These are phyloP conservation scores for Prunus persica DNA, from an alignment of 306 rosid species.

Conservation along the genomic window Prunus_persica_NCBIv2 NC_034012.1:7584001-7584500, in stretches of 20 bases:
- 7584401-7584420: conserved; percentile 98
- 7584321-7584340: conserved; percentile 98
- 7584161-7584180: neutral
- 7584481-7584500: neutral
- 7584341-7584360: conserved; percentile 91
- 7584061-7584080: conserved; percentile 45
- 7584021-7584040: conserved; percentile 62
- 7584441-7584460: conserved; percentile 68
- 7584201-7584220: neutral
- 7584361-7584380: conserved; percentile 98
- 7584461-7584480: neutral
- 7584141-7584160: neutral
- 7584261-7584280: conserved; percentile 87
- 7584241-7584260: conserved; percentile 13
- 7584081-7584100: conserved; percentile 80
- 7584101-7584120: conserved; percentile 73
- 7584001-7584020: conserved; percentile 84
- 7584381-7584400: conserved; percentile 97
- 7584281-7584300: conserved; percentile 87
- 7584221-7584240: neutral
- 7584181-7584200: neutral
- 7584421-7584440: conserved; percentile 85
- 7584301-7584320: conserved; percentile 68
- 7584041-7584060: conserved; percentile 54
- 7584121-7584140: neutral